Evolutionary conservation across 2,329 filamentous ascomycete genomes (phyloP), one percentile per base, ranked within the genome.

Genomic region (Trichoderma koningii): DNA sequence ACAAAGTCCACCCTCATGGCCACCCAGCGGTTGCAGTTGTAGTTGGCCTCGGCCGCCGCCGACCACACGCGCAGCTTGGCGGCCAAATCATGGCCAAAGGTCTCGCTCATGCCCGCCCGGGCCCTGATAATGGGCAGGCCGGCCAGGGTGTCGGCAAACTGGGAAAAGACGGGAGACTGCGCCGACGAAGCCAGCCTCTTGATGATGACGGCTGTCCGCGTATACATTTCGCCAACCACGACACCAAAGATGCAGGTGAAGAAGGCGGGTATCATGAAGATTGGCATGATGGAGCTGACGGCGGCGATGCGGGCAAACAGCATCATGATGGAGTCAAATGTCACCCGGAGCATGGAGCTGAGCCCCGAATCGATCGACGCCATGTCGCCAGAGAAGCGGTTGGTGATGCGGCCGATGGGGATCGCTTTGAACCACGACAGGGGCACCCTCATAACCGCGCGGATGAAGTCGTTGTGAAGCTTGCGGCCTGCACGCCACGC

Each of bases 21-120:
- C 3, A 87, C 81, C 84, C 84, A 87, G 7, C 84, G 80, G 70
- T 87, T 87, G 66, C 81, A 81, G 71, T 85, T 85, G 67, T 79
- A 85, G 53, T 79, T 81, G 1, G 83, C 76, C 69, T 85, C 82
- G 0, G 77, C 74, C 0, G 82, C 76, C 6, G 79, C 78, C 12
- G 80, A 78, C 73, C 80, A 83, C 0, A 78, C 71, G 1, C 81
- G 77, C 38, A 86, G 67, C 68, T 82, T 82, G 30, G 81, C 76
- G 1, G 83, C 83, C n/a, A 86, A 72, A 41, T 82, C 77, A 28
- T 78, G 72, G 12, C 78, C 75, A 63, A 86, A 86, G 1, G 76
- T 76, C 28, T 77, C 72, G 10, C 80, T 74, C 78, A 85, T 83
- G 42, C 79, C 79, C 10, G 74, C 74, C 14, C 82, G 76, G 1